A percentile compares a stretch with the other conserved stretches of the same genome.
phyloP scores from a whole-genome alignment of 2,329 filamentous ascomycete genomes.

The Diaporthe eres region DNA sequence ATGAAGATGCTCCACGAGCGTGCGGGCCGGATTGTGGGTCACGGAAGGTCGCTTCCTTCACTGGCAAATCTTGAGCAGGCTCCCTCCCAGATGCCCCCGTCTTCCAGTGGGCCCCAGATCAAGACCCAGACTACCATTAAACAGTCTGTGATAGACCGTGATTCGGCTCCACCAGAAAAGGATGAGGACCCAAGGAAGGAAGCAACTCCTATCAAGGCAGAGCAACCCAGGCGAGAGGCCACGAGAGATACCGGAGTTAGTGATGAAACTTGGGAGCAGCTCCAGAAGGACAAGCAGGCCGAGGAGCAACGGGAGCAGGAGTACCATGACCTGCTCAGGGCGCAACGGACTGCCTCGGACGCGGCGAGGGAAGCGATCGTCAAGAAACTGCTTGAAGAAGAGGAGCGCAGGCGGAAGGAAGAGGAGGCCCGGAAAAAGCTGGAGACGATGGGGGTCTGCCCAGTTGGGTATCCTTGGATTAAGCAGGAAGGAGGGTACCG shows the following conservation, averaged over 20 bases:
- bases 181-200: neutral
- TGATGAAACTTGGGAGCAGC: slow-evolving; percentile 73
- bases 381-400: slow-evolving; percentile 54
- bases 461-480: slow-evolving; percentile 72
- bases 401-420: slow-evolving; percentile 55
- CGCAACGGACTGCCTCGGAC: slow-evolving; percentile 48
- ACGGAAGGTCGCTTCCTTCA: neutral
- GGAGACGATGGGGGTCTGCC: slow-evolving; percentile 67
- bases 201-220: neutral
- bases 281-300: slow-evolving; percentile 63
- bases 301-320: slow-evolving; percentile 56
- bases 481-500: slow-evolving; percentile 70
- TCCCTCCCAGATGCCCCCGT: neutral
- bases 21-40: slow-evolving; percentile 37
- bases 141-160: neutral
- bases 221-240: neutral
- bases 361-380: slow-evolving; percentile 55
- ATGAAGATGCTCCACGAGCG: slow-evolving; percentile 45
- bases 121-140: neutral
- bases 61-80: neutral
- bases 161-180: neutral
- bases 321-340: slow-evolving; percentile 52
- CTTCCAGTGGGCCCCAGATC: neutral
- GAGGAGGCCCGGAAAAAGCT: slow-evolving; percentile 60
- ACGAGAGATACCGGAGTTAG: slow-evolving; percentile 70